Percentiles rank a stretch among this genome's conserved stretches.
Conservation (phyloP, 2,329 filamentous ascomycete species). For the Apiospora arundinis region DNA sequence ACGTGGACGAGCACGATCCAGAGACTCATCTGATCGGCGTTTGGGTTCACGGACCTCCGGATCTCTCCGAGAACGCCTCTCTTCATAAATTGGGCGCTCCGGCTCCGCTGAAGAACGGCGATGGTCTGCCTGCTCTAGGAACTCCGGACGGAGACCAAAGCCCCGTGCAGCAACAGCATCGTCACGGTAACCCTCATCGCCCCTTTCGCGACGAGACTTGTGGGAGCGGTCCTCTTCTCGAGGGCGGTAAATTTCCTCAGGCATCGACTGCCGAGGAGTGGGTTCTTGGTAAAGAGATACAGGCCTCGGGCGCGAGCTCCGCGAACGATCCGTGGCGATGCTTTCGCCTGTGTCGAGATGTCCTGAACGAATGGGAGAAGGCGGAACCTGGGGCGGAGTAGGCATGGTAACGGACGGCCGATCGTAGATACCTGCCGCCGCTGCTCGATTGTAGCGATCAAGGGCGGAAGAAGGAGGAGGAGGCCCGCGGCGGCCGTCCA, state of each 20-base stretch:
- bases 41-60: slow-evolving; percentile 38
- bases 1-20: slow-evolving; percentile 34
- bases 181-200: slow-evolving; percentile 53
- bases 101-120: slow-evolving; percentile 40
- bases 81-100: slow-evolving; percentile 45
- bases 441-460: slow-evolving; percentile 66
- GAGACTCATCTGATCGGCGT: slow-evolving; percentile 38
- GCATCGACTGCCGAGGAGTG: slow-evolving; percentile 48
- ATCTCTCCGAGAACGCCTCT: slow-evolving; percentile 48
- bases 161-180: slow-evolving; percentile 54
- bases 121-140: slow-evolving; percentile 38
- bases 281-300: slow-evolving; percentile 62
- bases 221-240: slow-evolving; percentile 55
- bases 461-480: slow-evolving; percentile 75
- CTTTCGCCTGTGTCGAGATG: slow-evolving; percentile 44
- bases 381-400: slow-evolving; percentile 49
- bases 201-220: slow-evolving; percentile 49
- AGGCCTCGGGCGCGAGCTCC: slow-evolving; percentile 48
- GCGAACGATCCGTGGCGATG: slow-evolving; percentile 39
- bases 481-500: slow-evolving; percentile 54
- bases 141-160: slow-evolving; percentile 58
- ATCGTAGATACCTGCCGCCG: slow-evolving; percentile 51
- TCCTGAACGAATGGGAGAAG: slow-evolving; percentile 41
- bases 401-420: slow-evolving; percentile 53
- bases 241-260: slow-evolving; percentile 56